Conservation (phyloP, 2,329 filamentous ascomycete species). For the Phyllachora maydis region DNA sequence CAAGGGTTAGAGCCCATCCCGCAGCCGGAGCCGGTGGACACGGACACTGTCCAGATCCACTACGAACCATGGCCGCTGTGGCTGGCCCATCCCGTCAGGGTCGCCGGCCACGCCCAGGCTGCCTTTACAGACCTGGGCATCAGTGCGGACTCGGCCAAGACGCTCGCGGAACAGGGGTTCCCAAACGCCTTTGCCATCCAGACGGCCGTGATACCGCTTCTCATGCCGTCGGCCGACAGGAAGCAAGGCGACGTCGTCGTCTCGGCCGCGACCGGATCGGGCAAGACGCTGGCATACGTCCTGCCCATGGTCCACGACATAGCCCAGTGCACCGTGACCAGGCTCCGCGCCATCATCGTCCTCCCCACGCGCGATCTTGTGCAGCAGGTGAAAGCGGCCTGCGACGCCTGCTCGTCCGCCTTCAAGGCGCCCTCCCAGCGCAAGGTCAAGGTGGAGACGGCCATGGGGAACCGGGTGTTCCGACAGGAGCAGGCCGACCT, state of each 20-base stretch:
- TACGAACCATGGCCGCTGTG: constrained; percentile 66
- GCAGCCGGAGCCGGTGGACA: constrained; percentile 45
- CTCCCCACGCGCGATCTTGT: constrained; percentile 85
- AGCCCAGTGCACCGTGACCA: constrained; percentile 39
- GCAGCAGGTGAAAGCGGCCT: constrained; percentile 61
- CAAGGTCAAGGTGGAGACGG: constrained; percentile 58
- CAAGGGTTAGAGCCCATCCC: constrained; percentile 67
- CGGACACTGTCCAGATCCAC: constrained; percentile 35
- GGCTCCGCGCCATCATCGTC: constrained; percentile 61
- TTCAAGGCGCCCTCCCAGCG: constrained; percentile 35
- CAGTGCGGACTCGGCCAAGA: constrained; percentile 32
- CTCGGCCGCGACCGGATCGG: constrained; percentile 84
- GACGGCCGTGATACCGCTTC: constrained; percentile 57
- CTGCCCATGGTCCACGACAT: constrained; percentile 68
- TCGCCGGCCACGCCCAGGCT: constrained; percentile 35
- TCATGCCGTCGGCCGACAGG: constrained; percentile 44
- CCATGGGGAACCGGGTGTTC: constrained; percentile 63
- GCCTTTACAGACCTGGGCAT: constrained; percentile 47
- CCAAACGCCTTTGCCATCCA: constrained; percentile 60
- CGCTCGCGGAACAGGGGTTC: constrained; percentile 48
- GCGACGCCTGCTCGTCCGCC: constrained; percentile 49
- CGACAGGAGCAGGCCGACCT: constrained; percentile 35
- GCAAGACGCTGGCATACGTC: constrained; percentile 84
- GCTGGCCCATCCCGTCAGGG: constrained; percentile 56
- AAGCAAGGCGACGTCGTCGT: constrained; percentile 71